Evolutionary conservation across 2,329 filamentous ascomycete species (phyloP), one percentile per base, ranked within the genome.

Genomic region (Rachicladosporium sp.): DNA sequence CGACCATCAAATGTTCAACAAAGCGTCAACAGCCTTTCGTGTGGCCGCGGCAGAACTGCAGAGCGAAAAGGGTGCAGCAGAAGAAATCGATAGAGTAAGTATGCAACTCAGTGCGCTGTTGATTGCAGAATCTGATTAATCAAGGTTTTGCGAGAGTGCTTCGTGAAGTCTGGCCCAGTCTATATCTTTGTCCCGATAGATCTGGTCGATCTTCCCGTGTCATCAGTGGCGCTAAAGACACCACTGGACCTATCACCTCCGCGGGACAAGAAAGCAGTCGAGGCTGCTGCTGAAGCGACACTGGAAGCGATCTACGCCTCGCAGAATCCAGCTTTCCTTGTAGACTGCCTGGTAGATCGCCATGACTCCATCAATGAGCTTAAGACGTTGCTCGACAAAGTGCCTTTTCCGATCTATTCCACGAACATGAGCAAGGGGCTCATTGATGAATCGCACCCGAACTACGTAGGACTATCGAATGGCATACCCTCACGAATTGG

Each of bases 181-280:
- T 67, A 66, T 43, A 62, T 67, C 36, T 66, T 65, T 46, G 35
- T 68, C 2, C 64, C 64, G 0, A 51, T 66, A 2, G 63, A 68
- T 48, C 41, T 66, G 11, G 53, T 54, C 1, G 49, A 51, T 30
- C 38, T 50, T 27, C 46, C 59, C 66, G 49, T 74, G 3, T 48
- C 60, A 9, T 50, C 53, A 4, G 49, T 48, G 8, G 47, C 62
- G 1, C 49, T 67, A 9, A 43, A 59, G 2, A 61, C 46, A 4
- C 60, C 59, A 1, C 54, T 67, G 10, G 55, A 66, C 45, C 35
- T 60, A 4, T 43, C 51, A 3, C 47, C 53, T 5, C 38, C 60
- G 10, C 50, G 57, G 29, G 41, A 49, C 3, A 52, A 58, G 39
- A 46, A 55, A 2, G 36, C 38, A 4, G 36, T 53, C 13, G 42